Evolutionary conservation across 352 stramenopile genomes (phyloP), one percentile per base, ranked within the genome.

Genomic region (Globisporangium ultimum): DNA sequence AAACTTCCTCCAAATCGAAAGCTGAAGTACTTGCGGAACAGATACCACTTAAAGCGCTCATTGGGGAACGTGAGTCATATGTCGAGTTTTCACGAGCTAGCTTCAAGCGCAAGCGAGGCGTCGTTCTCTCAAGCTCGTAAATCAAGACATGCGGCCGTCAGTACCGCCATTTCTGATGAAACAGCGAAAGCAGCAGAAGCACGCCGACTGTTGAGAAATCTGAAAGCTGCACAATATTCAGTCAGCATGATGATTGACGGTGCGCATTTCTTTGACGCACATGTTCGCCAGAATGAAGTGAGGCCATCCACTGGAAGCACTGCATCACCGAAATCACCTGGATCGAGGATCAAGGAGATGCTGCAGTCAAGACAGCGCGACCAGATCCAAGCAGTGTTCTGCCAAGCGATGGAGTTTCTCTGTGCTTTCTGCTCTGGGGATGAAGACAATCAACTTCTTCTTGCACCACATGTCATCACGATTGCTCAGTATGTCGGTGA

Each of bases 181-280:
- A 52, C 66, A 28, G 55, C 64, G 0, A 76, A 78, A 32, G 51
- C 59, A 12, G 48, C 71, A 28, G 77, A 89, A 76, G 76, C 77
- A 45, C 65, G 62, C 6, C 73, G 81, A 4, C 60, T 91, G 42
- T 58, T 91, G 36, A 64, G 78, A 15, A 91, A 91, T 53, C 46
- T 89, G 22, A 63, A 65, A 54, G 78, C 76, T 13, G 67, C 77
- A 11, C 66, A 88, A 42, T 81, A 87, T 53, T 75, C 87, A 10
- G 53, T 88, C 13, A 81, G 67, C 18, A 88, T 91, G 75, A 68
- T 91, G 52, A 62, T 74, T 18, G 80, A 88, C 67, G 81, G 81
- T 10, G 78, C 77, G 13, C 79, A 91, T 55, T 87, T 88, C 48
- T 91, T 84, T 18, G 77, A 88, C 51, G 74, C 74, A 0, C 76